Percentiles rank a stretch among this genome's conserved stretches.
phyloP scores from a whole-genome alignment of 352 stramenopile species.

The Pythium inflatum region DNA sequence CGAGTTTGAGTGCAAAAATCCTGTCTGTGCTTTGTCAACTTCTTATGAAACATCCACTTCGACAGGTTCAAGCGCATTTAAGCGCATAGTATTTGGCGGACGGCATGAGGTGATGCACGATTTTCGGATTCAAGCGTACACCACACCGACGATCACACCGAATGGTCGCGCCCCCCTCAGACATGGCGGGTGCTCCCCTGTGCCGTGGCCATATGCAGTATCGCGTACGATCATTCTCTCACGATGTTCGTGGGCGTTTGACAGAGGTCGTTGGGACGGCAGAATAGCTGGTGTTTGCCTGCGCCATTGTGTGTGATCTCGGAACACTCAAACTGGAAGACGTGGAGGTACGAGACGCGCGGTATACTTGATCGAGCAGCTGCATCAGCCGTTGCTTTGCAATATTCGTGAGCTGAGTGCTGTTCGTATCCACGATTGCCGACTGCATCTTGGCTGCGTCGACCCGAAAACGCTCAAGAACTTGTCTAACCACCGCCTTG shows the following conservation, averaged over 20 bases:
- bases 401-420: conserved; percentile 52
- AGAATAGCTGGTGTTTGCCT: conserved; percentile 10
- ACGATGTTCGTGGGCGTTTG: conserved; percentile 6
- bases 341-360: neutral
- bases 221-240: no score
- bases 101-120: no score
- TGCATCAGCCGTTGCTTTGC: conserved; percentile 71
- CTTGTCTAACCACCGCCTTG: conserved; percentile 79
- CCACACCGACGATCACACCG: no score
- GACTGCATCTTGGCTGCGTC: conserved; percentile 72
- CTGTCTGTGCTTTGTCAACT: no score
- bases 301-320: neutral
- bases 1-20: no score
- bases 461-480: conserved; percentile 55
- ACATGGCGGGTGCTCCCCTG: no score
- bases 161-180: no score
- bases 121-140: no score
- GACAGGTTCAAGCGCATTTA: no score
- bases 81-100: no score
- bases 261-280: neutral
- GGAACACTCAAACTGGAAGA: neutral
- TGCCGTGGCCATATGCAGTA: no score
- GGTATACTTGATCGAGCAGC: conserved; percentile 68
- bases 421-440: conserved; percentile 34
- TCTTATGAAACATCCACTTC: no score